phyloP scores from a whole-genome alignment of 129 eudicot species.

The Kitagawia praeruptora region DNA sequence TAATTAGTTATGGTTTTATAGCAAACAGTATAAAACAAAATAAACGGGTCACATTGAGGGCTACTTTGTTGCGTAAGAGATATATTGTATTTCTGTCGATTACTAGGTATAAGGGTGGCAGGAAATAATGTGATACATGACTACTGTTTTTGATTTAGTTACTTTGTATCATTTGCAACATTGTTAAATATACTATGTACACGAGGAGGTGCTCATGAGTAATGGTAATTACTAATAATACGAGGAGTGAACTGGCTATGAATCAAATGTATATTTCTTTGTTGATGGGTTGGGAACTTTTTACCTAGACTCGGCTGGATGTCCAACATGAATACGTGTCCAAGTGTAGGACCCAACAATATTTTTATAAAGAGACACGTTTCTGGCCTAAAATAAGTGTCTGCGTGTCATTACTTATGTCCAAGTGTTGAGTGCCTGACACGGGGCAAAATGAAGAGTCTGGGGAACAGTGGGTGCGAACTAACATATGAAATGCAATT shows the following conservation, averaged over 20 bases:
- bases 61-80: neutral
- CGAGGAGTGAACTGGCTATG: neutral
- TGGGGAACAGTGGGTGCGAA: too few relatives aligned
- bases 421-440: too few relatives aligned
- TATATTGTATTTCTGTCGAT: neutral
- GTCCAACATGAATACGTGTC: too few relatives aligned
- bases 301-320: too few relatives aligned
- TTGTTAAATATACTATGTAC: neutral
- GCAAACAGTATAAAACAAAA: too few relatives aligned
- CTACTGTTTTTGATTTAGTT: neutral
- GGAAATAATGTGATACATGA: neutral
- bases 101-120: neutral
- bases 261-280: neutral
- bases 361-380: neutral
- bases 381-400: too few relatives aligned
- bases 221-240: neutral
- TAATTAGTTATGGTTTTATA: too few relatives aligned
- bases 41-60: neutral
- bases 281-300: neutral
- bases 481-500: neutral
- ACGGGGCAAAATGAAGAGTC: too few relatives aligned
- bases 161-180: neutral
- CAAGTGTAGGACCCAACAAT: neutral
- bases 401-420: too few relatives aligned
- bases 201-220: neutral